Conservation (phyloP, 2,329 filamentous ascomycete genomes). For the Fusarium sp. region DNA sequence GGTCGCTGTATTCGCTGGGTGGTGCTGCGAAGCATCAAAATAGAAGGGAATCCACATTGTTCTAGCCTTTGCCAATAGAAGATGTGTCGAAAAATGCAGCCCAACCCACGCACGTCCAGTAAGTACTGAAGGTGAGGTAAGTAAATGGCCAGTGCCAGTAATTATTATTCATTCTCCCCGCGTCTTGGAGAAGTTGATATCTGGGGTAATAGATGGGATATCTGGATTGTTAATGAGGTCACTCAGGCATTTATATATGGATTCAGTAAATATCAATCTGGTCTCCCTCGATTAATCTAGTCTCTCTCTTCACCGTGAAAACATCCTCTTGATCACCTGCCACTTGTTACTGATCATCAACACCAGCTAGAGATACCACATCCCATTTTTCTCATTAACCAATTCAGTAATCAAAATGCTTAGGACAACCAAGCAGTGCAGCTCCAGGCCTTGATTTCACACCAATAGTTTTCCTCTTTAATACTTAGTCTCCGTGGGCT, state of each 20-base stretch:
- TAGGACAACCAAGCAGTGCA: background rate
- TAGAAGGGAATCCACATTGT: constrained; percentile 29
- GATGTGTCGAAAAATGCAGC: background rate
- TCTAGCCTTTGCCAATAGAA: constrained; percentile 34
- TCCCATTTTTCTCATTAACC: background rate
- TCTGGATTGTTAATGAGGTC: background rate
- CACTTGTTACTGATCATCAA: background rate
- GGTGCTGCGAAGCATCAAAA: background rate
- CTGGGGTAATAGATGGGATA: constrained; percentile 31
- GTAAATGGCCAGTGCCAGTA: constrained; percentile 4
- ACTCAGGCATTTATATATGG: no score
- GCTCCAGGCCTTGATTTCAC: background rate
- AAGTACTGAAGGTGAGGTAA: background rate
- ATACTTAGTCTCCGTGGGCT: constrained; percentile 19
- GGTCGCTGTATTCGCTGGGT: background rate
- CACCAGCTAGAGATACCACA: constrained; percentile 7
- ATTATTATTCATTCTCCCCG: constrained; percentile 24
- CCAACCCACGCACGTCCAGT: background rate
- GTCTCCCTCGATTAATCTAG: background rate
- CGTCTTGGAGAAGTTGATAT: constrained; percentile 19
- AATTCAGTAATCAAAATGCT: background rate
- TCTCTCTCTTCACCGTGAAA: background rate
- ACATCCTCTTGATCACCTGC: background rate
- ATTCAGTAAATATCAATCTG: background rate
- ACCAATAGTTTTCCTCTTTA: constrained; percentile 5